phyloP scores from a whole-genome alignment of 345 rosid genomes.

The Corymbia maculata region DNA sequence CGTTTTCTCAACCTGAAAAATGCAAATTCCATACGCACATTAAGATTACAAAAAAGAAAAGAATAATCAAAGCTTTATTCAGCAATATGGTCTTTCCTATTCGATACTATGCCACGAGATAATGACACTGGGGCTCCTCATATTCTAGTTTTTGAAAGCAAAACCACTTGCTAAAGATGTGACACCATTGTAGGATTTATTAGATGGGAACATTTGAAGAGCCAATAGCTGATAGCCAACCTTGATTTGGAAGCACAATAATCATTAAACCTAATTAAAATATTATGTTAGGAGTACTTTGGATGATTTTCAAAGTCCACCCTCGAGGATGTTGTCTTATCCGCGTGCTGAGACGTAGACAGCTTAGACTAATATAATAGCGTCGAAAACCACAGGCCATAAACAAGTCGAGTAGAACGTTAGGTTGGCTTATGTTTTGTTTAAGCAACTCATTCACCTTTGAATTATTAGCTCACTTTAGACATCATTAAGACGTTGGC shows the following conservation, averaged over 20 bases:
- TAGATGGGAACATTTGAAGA: neutral
- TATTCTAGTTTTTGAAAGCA: neutral
- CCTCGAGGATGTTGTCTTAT: neutral
- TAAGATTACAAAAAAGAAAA: neutral
- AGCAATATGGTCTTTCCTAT: neutral
- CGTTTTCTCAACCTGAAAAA: conserved; percentile 41
- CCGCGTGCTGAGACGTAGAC: neutral
- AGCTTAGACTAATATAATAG: neutral
- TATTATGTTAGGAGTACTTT: neutral
- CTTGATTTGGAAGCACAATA: neutral
- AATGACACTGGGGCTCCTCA: neutral
- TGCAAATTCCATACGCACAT: neutral
- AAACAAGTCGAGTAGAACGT: neutral
- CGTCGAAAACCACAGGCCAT: neutral
- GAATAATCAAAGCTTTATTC: neutral
- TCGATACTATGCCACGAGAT: neutral
- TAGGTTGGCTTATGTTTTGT: neutral
- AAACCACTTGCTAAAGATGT: neutral
- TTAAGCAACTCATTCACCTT: neutral
- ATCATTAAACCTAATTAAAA: neutral
- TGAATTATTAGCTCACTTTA: neutral
- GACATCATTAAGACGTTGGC: neutral
- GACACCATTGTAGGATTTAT: neutral
- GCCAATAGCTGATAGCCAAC: neutral
- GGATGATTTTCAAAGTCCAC: neutral